phyloP scores from a whole-genome alignment of 2,329 filamentous ascomycete species.

The Aspergillus spinulosporus region DNA sequence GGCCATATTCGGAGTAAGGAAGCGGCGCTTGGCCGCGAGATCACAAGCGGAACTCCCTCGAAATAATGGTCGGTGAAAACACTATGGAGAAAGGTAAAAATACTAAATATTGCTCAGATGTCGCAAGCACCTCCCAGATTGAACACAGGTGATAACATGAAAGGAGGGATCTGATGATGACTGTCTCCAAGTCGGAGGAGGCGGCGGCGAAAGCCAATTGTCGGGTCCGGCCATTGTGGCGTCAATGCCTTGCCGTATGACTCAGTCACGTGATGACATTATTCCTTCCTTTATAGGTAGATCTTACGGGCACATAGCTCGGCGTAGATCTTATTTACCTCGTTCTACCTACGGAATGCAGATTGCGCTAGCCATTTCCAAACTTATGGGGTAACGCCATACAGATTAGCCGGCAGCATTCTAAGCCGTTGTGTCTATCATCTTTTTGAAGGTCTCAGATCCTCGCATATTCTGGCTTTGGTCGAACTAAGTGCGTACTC shows the following conservation, averaged over 20 bases:
- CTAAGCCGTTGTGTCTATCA: background rate
- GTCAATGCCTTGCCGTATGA: conserved; percentile 22
- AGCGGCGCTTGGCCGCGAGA: conserved; percentile 42
- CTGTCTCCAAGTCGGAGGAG: conserved; percentile 7
- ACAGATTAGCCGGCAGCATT: background rate
- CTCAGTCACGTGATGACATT: conserved; percentile 24
- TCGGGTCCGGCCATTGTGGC: conserved; percentile 29
- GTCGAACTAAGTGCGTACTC: background rate
- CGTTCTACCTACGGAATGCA: background rate
- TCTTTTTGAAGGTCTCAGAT: background rate
- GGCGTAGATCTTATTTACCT: too few relatives aligned
- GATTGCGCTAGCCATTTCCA: background rate
- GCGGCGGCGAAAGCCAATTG: conserved; percentile 35
- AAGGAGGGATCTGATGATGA: conserved; percentile 9
- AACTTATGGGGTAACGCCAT: background rate
- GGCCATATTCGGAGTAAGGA: conserved; percentile 47
- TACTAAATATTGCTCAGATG: conserved; percentile 16
- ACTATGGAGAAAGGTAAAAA: conserved; percentile 5
- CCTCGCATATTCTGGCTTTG: background rate
- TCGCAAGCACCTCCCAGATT: conserved; percentile 27
- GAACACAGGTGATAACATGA: conserved; percentile 22
- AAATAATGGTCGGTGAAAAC: background rate
- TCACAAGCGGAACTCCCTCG: conserved; percentile 18
- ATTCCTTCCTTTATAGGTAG: background rate
- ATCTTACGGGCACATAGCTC: background rate